These are phyloP conservation scores for Fusarium sp. DNA, from an alignment of 2,329 filamentous ascomycete genomes.

Conservation along the genomic window DNA sequence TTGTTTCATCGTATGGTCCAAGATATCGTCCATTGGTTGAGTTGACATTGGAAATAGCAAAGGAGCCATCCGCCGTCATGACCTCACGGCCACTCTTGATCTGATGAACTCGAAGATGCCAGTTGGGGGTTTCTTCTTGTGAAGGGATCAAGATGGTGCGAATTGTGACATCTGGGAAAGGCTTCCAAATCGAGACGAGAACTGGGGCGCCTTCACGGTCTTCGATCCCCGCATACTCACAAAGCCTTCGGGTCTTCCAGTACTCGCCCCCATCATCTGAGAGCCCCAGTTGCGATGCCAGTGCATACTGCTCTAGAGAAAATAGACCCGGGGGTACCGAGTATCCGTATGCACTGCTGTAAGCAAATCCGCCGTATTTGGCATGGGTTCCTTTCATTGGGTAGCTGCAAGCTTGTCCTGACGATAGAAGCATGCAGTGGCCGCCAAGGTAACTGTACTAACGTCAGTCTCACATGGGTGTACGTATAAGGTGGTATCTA, in stretches of 20 bases:
- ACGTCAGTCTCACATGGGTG: neutral
- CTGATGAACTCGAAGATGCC: constrained; percentile 73
- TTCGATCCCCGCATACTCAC: constrained; percentile 70
- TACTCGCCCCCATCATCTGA: constrained; percentile 80
- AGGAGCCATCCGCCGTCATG: constrained; percentile 77
- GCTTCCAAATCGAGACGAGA: constrained; percentile 74
- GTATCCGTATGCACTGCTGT: constrained; percentile 79
- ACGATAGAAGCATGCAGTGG: constrained; percentile 78
- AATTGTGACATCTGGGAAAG: constrained; percentile 73
- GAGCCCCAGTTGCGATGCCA: constrained; percentile 77
- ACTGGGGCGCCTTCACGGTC: constrained; percentile 63
- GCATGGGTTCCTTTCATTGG: constrained; percentile 83
- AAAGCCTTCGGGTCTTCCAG: constrained; percentile 78
- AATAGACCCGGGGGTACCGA: constrained; percentile 79
- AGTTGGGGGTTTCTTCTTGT: constrained; percentile 64
- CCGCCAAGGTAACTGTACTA: constrained; percentile 68
- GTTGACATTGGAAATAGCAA: constrained; percentile 70
- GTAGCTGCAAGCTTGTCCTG: constrained; percentile 83
- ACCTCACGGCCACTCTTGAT: constrained; percentile 68
- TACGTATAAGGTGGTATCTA: constrained; percentile 29
- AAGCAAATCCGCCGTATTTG: constrained; percentile 82
- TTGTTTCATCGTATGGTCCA: constrained; percentile 56
- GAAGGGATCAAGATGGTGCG: constrained; percentile 72
- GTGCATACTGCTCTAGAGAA: constrained; percentile 77
- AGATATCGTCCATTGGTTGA: constrained; percentile 58